These are phyloP conservation scores for Yarrowia osloensis DNA, from an alignment of 805 yeast genomes.

Conservation along the genomic window DNA sequence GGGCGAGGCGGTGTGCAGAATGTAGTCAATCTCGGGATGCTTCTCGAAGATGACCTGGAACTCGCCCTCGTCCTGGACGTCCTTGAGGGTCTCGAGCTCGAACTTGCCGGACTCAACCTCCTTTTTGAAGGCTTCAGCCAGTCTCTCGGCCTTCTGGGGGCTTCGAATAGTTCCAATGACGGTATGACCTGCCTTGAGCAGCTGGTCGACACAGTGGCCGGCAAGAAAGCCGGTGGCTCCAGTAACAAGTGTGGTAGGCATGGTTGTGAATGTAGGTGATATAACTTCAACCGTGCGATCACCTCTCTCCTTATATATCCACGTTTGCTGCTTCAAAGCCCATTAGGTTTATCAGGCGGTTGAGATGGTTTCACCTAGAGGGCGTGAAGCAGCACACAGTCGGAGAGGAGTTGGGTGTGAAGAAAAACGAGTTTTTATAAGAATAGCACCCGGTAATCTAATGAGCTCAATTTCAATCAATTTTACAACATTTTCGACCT, in stretches of 20 bases:
- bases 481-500: too few species aligned
- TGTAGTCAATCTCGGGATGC: constrained; percentile 43
- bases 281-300: background rate
- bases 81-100: constrained; percentile 41
- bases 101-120: constrained; percentile 37
- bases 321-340: background rate
- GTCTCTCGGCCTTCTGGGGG: constrained; percentile 46
- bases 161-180: constrained; percentile 55
- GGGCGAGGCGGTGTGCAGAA: constrained; percentile 49
- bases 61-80: constrained; percentile 40
- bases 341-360: background rate
- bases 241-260: constrained; percentile 44
- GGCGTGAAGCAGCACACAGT: too few species aligned
- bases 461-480: too few species aligned
- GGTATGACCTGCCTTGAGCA: constrained; percentile 46
- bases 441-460: too few species aligned
- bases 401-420: too few species aligned
- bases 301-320: background rate
- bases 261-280: background rate
- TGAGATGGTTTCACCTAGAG: too few species aligned
- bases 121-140: constrained; percentile 33
- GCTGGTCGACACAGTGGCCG: constrained; percentile 45
- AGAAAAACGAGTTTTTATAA: too few species aligned
- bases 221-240: constrained; percentile 54
- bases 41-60: constrained; percentile 54